Conservation (phyloP, 352 stramenopile genomes). For the Phytopythium oedochilum region DNA sequence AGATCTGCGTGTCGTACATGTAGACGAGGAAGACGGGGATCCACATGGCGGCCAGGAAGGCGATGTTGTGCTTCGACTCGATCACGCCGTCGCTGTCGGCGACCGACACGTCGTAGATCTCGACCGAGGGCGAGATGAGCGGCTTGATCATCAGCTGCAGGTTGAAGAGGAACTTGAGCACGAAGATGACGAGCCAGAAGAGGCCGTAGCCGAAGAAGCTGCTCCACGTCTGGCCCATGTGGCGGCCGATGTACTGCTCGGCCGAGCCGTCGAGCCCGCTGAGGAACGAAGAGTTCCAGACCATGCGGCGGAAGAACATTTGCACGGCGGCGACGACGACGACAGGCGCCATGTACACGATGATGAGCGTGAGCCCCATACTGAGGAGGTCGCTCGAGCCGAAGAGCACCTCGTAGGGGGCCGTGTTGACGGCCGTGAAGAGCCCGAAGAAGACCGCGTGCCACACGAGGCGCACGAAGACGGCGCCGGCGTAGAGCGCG, state of each 20-base stretch:
- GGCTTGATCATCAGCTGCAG: slow-evolving; percentile 97
- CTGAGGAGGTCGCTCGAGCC: slow-evolving; percentile 58
- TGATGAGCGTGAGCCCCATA: slow-evolving; percentile 45
- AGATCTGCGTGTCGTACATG: slow-evolving; percentile 87
- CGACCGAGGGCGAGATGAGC: slow-evolving; percentile 94
- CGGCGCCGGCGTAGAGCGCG: slow-evolving; percentile 44
- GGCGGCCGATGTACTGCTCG: slow-evolving; percentile 78
- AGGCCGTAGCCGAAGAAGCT: slow-evolving; percentile 58
- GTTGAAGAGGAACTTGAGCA: slow-evolving; percentile 97
- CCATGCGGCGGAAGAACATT: slow-evolving; percentile 53
- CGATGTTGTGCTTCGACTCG: slow-evolving; percentile 76
- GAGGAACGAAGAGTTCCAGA: slow-evolving; percentile 54
- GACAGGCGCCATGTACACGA: slow-evolving; percentile 59
- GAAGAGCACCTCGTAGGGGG: slow-evolving; percentile 60
- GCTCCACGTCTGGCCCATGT: slow-evolving; percentile 72
- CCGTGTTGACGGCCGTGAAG: slow-evolving; percentile 61
- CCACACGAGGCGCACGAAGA: slow-evolving; percentile 76
- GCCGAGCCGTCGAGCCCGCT: slow-evolving; percentile 62
- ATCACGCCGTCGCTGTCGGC: slow-evolving; percentile 48
- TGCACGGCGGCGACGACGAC: slow-evolving; percentile 54
- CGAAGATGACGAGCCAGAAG: slow-evolving; percentile 81
- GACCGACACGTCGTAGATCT: slow-evolving; percentile 88
- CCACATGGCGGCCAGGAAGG: slow-evolving; percentile 79
- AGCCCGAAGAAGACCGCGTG: slow-evolving; percentile 78
- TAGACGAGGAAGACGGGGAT: slow-evolving; percentile 77